Base-by-base conservation (phyloP, 768 basidiomycete species). In the Hypsizygus marmoreus region DNA sequence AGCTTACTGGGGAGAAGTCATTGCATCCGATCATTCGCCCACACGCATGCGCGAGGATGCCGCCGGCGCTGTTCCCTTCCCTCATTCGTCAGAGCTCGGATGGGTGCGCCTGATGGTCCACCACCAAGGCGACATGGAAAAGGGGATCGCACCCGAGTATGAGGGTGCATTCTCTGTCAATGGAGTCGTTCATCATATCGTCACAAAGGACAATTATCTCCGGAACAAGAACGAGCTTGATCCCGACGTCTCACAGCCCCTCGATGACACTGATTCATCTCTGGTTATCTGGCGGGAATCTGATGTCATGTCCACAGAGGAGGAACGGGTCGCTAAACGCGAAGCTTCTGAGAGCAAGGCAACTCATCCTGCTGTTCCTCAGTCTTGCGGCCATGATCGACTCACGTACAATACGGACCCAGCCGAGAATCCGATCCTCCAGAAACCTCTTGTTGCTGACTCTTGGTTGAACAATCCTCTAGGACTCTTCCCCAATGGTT, bases 21-120 rank as follows among this genome's bases (percentile, higher is more conserved):
- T 93, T 41, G 70, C 77, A 43, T 69, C 73, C n/a, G 61, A 76
- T 35, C 66, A 75, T 44, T 79, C 85, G 5, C 63, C 64, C 4
- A 65, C 66, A 13, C 78, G 84, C 30, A 69, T 86, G 74, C 75
- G 78, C 20, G 81, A 84, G 57, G 86, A 86, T 60, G 72, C 75
- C 16, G 84, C 80, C 4, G 76, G 81, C 35, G 76, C 77, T 17
- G 55, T 75, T 4, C 73, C 69, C 29, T 64, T 60, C 40, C 59
- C 74, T 35, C 73, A 73, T 47, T 64, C 73, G 8, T 65, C 72
- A 22, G 76, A 77, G 31, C 71, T 86, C 9, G 91, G 91, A 19
- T 88, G 85, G 81, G 90, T 88, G 13, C 81, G 86, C 16, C 81
- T 94, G 53, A 79, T 85, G 65, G 76, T 91, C 3, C 81, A 88